Base-by-base conservation (phyloP, 352 stramenopile species). In the Phytopythium boreale region DNA sequence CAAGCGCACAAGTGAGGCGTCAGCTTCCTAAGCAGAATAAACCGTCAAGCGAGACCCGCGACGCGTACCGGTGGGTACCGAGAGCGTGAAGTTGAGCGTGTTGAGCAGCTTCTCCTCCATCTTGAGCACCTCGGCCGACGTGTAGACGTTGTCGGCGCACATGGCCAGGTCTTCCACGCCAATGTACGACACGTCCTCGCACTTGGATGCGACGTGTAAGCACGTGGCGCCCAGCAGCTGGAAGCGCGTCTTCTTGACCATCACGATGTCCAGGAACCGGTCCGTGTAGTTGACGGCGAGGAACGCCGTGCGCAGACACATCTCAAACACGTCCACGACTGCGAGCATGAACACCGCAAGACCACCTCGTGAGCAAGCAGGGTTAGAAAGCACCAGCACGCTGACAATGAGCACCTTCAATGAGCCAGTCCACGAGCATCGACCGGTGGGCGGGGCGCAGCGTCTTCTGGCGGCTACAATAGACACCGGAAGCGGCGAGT, bases 321-420 rank as follows among this genome's bases (percentile, higher is more conserved):
- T 97, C 62, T 97, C 90, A 59, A 97, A 97, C 34, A 97, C 89
- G 64, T 97, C 90, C 43, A 97, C 90, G 31, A 97, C 90, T 92
- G 69, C n/a, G 29, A n/a, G 43, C 4, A 55, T 34, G 49, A 6
- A 63, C 6, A 17, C 10, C 9, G 11, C 31, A 2, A 27, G 52
- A 36, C 8, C 29, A 27, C 12, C 15, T 59, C 34, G 41, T 39
- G n/a, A 20, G 43, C 22, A 19, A 51, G 3, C 11, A 6, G 12
- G 20, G 22, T 7, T n/a, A 31, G 29, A 19, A 9, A 31, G 60
- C 31, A 52, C 0, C 19, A 20, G 57, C 24, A 68, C 36, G 27
- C 17, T 47, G 15, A 39, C 41, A 10, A 71, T 46, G 12, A 10
- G 37, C 68, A 93, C 85, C 85, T 90, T 97, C 90, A 62, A 97